These are phyloP conservation scores for Phialophora tarda DNA, from an alignment of 2,329 filamentous ascomycete species.

Conservation along the genomic window DNA sequence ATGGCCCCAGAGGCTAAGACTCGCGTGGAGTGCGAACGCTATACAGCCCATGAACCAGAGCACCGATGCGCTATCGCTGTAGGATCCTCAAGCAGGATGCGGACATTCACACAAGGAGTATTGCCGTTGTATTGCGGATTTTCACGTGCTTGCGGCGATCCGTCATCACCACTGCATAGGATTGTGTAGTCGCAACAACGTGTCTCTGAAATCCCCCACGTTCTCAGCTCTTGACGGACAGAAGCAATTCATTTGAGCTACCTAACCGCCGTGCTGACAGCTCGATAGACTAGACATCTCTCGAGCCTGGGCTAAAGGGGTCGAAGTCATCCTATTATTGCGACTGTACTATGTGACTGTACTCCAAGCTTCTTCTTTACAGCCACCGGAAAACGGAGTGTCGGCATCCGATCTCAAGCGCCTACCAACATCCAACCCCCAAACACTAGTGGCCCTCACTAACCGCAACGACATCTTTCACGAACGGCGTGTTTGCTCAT, in stretches of 20 bases:
- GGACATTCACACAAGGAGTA: not conserved
- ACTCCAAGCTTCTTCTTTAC: not conserved
- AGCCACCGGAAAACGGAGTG: constrained; percentile 10
- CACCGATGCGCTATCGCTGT: not conserved
- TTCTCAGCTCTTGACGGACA: not conserved
- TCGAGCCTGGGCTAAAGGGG: not conserved
- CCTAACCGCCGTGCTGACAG: not conserved
- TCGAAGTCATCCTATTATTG: not conserved
- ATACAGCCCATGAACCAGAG: not conserved
- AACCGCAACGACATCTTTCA: not conserved
- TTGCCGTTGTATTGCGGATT: not conserved
- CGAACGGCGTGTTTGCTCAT: not conserved
- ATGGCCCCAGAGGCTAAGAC: not conserved
- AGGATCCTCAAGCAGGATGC: not conserved
- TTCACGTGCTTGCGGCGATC: not conserved
- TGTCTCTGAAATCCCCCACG: not conserved
- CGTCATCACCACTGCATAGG: not conserved
- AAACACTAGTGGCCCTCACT: not conserved
- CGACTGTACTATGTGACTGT: not conserved
- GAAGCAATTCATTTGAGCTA: not conserved
- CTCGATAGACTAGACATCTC: not conserved
- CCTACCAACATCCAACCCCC: not conserved
- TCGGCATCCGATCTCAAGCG: constrained; percentile 7
- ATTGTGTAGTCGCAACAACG: not conserved
- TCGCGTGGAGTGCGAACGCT: not conserved